These are phyloP conservation scores for Trichosporon faecale DNA, from an alignment of 1,284 basidiomycete species.

Conservation along the genomic window DNA sequence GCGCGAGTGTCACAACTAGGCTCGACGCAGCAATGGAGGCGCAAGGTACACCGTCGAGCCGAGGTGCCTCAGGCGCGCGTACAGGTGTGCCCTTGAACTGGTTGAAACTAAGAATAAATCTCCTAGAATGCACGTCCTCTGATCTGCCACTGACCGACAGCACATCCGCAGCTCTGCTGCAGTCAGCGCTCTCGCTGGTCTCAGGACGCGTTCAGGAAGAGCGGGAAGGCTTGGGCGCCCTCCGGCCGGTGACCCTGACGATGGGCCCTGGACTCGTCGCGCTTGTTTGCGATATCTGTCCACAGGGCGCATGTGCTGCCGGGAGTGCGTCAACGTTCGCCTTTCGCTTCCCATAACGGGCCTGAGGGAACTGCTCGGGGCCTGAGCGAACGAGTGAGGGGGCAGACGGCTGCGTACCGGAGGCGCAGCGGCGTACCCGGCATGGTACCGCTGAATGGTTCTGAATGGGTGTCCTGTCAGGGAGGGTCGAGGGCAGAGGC, in stretches of 20 bases:
- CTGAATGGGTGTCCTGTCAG: background rate
- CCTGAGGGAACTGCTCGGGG: too few relatives aligned
- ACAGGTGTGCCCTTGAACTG: background rate
- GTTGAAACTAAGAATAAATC: background rate
- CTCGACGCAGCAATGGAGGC: background rate
- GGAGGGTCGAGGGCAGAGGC: background rate
- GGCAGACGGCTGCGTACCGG: background rate
- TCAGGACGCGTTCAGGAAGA: background rate
- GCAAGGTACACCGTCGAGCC: background rate
- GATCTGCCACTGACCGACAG: background rate
- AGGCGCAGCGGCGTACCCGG: background rate
- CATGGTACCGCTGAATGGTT: background rate
- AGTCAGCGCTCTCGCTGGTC: background rate
- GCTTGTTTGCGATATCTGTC: background rate
- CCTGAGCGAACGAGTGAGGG: background rate
- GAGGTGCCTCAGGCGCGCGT: background rate
- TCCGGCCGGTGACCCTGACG: background rate
- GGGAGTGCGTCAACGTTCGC: background rate
- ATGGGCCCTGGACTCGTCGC: background rate
- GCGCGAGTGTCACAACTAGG: background rate
- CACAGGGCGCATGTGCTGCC: background rate
- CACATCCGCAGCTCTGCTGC: background rate
- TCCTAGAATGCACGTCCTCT: constrained; percentile 4
- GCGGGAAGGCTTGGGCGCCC: background rate
- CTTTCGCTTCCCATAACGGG: background rate